A percentile compares a stretch with the other conserved stretches of the same genome.
phyloP scores from a whole-genome alignment of 2,329 filamentous ascomycete species.

The Dryadomyces quercus-mongolicae region DNA sequence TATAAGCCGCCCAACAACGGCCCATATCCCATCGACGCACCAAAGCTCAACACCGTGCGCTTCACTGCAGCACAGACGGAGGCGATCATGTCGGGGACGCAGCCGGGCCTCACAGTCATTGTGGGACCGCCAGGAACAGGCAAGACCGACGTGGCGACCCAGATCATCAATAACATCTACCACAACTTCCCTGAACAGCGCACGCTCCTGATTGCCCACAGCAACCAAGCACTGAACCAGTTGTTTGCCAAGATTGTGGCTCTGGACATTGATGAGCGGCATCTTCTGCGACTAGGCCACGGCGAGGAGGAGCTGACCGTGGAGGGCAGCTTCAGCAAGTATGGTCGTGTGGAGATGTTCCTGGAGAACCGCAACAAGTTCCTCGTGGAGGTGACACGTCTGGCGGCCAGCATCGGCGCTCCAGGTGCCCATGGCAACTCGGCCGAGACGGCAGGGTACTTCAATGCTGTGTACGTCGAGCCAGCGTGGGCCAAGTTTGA shows the following conservation, averaged over 20 bases:
- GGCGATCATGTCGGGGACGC: slow-evolving; percentile 85
- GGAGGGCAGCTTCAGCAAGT: slow-evolving; percentile 81
- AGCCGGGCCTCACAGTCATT: slow-evolving; percentile 86
- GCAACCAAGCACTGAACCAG: slow-evolving; percentile 95
- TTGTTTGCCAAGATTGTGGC: slow-evolving; percentile 97
- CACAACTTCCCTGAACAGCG: slow-evolving; percentile 93
- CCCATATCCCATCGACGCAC: slow-evolving; percentile 75
- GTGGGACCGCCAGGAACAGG: slow-evolving; percentile 93
- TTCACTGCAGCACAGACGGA: slow-evolving; percentile 89
- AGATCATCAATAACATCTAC: slow-evolving; percentile 98
- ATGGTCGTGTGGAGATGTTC: slow-evolving; percentile 90
- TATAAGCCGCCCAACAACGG: slow-evolving; percentile 84
- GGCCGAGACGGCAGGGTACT: slow-evolving; percentile 94
- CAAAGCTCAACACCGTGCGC: slow-evolving; percentile 69
- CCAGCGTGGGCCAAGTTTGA: slow-evolving; percentile 82
- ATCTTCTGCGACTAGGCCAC: slow-evolving; percentile 83
- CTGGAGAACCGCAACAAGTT: slow-evolving; percentile 73
- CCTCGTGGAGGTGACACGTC: slow-evolving; percentile 70
- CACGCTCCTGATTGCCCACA: slow-evolving; percentile 87
- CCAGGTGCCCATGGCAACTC: slow-evolving; percentile 93
- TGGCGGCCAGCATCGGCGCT: slow-evolving; percentile 74
- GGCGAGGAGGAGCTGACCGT: slow-evolving; percentile 90
- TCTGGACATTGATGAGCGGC: slow-evolving; percentile 88
- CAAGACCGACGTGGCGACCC: slow-evolving; percentile 97
- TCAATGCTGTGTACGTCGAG: slow-evolving; percentile 81